Percentiles rank a stretch among this genome's conserved stretches.
Conservation (phyloP, 2,329 filamentous ascomycete genomes). For the Verticillium klebahnii region DNA sequence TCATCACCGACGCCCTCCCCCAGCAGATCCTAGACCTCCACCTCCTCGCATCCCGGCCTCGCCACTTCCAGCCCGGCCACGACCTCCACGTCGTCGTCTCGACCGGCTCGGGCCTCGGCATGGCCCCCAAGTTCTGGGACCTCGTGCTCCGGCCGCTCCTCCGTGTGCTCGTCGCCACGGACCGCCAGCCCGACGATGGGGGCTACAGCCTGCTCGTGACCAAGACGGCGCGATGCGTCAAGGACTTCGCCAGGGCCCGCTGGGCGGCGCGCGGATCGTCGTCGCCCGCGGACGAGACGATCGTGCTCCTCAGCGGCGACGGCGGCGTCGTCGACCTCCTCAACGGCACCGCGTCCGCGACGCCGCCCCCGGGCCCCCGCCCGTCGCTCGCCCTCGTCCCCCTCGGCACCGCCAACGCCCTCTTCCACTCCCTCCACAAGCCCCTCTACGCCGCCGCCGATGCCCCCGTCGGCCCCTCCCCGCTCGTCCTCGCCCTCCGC, state of each 20-base stretch:
- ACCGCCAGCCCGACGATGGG: conserved; percentile 7
- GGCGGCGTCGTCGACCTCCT: conserved; percentile 80
- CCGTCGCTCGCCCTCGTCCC: conserved; percentile 52
- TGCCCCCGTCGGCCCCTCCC: conserved; percentile 24
- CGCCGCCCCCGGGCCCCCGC: conserved; percentile 3
- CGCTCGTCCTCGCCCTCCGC: conserved; percentile 45
- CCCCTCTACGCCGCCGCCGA: conserved; percentile 37
- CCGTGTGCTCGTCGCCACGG: conserved; percentile 24
- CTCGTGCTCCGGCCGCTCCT: conserved; percentile 53
- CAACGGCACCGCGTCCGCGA: conserved; percentile 46
- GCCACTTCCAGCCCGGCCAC: conserved; percentile 22
- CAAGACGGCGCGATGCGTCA: conserved; percentile 56
- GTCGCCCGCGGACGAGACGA: conserved; percentile 37
- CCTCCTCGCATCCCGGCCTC: conserved; percentile 31
- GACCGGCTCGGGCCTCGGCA: conserved; percentile 57
- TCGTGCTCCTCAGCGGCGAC: conserved; percentile 82
- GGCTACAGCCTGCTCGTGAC: conserved; percentile 58
- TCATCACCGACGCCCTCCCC: conserved; percentile 27
- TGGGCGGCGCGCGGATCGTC: conserved; percentile 18
- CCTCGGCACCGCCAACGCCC: conserved; percentile 61
- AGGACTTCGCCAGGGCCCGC: conserved; percentile 49
- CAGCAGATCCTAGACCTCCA: conserved; percentile 29
- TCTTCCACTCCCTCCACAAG: conserved; percentile 59
- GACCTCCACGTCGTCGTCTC: conserved; percentile 63
- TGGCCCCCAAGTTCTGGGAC: conserved; percentile 52